These are phyloP conservation scores for Talaromyces borbonicus DNA, from an alignment of 495 filamentous ascomycete genomes.

Conservation along the genomic window DNA sequence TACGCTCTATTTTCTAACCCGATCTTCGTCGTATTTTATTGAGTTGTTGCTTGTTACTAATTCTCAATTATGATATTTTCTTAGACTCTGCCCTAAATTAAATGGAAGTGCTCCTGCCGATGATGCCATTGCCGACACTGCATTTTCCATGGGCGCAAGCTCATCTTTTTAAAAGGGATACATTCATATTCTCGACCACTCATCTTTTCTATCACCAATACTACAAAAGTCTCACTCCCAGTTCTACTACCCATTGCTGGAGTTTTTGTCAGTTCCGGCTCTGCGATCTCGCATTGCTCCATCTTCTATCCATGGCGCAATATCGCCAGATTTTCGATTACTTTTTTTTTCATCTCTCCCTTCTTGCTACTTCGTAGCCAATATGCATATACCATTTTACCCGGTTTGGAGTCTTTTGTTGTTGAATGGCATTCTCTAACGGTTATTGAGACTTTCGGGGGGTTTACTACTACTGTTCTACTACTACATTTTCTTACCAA, in stretches of 20 bases:
- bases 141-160: conserved; percentile 41
- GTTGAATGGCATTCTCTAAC: no score
- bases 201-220: not conserved
- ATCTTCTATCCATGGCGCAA: no score
- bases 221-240: not conserved
- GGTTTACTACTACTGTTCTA: no score
- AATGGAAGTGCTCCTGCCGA: conserved; percentile 76
- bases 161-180: conserved; percentile 12
- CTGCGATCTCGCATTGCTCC: no score
- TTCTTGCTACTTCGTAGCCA: no score
- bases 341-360: no score
- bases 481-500: no score
- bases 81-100: conserved; percentile 76
- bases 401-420: no score
- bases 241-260: not conserved
- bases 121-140: conserved; percentile 45
- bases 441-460: no score
- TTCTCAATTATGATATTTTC: conserved; percentile 11
- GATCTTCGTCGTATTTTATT: not conserved
- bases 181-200: conserved; percentile 12
- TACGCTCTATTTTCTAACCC: conserved; percentile 28
- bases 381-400: no score
- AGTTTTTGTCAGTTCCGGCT: not conserved
- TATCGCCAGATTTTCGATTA: no score
- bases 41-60: no score